These are phyloP conservation scores for Claviceps paspali DNA, from an alignment of 2,329 filamentous ascomycete species.

Conservation along the genomic window DNA sequence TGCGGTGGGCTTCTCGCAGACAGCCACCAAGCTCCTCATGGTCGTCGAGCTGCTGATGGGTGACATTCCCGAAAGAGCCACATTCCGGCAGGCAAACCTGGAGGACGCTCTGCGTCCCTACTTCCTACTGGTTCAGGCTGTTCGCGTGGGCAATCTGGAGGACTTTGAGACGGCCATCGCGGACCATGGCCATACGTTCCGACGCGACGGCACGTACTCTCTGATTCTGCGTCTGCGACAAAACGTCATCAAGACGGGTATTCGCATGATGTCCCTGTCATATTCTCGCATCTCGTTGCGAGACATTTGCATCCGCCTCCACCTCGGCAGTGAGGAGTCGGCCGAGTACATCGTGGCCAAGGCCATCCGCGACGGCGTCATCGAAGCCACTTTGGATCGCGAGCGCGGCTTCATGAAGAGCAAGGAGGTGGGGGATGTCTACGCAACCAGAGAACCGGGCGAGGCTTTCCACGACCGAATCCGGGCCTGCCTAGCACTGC, in stretches of 20 bases:
- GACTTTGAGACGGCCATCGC: constrained; percentile 82
- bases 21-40: constrained; percentile 87
- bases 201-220: constrained; percentile 87
- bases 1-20: constrained; percentile 88
- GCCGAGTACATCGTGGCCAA: constrained; percentile 99
- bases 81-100: constrained; percentile 79
- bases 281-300: constrained; percentile 95
- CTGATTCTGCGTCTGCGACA: constrained; percentile 87
- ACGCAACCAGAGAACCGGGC: constrained; percentile 85
- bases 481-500: constrained; percentile 72
- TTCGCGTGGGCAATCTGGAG: constrained; percentile 89
- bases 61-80: constrained; percentile 87
- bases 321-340: constrained; percentile 88
- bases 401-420: constrained; percentile 98
- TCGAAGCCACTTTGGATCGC: constrained; percentile 86
- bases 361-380: constrained; percentile 92
- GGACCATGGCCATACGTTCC: constrained; percentile 69
- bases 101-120: constrained; percentile 85
- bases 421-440: constrained; percentile 90
- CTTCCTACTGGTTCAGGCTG: constrained; percentile 83
- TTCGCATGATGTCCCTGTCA: constrained; percentile 96
- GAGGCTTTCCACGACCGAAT: constrained; percentile 98
- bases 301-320: constrained; percentile 91
- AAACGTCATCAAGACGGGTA: constrained; percentile 98
- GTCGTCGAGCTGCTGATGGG: constrained; percentile 97